Evolutionary conservation across 177 flowering plant species (phyloP).

Genomic region (Tripterygium wilfordii): DNA sequence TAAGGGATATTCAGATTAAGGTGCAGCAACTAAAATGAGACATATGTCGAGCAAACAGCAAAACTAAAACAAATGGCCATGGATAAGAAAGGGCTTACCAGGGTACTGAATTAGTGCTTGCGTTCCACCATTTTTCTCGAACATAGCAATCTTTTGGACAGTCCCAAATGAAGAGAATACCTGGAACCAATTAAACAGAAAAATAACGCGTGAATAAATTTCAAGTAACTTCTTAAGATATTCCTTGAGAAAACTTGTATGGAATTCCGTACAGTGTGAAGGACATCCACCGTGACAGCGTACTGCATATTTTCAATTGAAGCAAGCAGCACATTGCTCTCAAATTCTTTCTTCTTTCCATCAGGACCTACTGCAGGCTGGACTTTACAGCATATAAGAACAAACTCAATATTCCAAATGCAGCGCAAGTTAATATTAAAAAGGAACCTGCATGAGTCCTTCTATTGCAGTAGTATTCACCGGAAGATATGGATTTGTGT

Average conservation of each 20-base stretch:
- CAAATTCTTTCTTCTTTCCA: slow-evolving; percentile 72
- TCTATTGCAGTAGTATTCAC: slow-evolving; percentile 89
- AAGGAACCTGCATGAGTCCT: slow-evolving; percentile 56
- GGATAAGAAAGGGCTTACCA: too few relatives aligned
- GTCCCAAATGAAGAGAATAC: slow-evolving; percentile 88
- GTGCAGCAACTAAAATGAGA: too few relatives aligned
- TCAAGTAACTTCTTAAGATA: neutral
- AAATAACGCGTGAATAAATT: neutral
- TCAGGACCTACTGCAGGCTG: slow-evolving; percentile 77
- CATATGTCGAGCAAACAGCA: too few relatives aligned
- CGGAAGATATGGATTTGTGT: slow-evolving; percentile 88
- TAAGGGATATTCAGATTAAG: too few relatives aligned
- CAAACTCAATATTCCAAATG: neutral
- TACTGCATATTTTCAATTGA: slow-evolving; percentile 88
- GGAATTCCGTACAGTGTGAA: slow-evolving; percentile 55
- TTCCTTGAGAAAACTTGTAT: neutral
- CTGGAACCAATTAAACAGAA: slow-evolving; percentile 28
- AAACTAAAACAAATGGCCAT: too few relatives aligned
- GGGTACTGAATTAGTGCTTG: slow-evolving; percentile 86
- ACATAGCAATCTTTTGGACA: slow-evolving; percentile 90
- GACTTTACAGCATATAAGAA: slow-evolving; percentile 16
- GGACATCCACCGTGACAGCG: slow-evolving; percentile 84
- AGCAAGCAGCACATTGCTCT: slow-evolving; percentile 91
- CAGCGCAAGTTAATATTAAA: neutral
- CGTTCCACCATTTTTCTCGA: slow-evolving; percentile 90